Evolutionary conservation across 495 filamentous ascomycete genomes (phyloP).

Genomic region (Sporormia fimetaria): DNA sequence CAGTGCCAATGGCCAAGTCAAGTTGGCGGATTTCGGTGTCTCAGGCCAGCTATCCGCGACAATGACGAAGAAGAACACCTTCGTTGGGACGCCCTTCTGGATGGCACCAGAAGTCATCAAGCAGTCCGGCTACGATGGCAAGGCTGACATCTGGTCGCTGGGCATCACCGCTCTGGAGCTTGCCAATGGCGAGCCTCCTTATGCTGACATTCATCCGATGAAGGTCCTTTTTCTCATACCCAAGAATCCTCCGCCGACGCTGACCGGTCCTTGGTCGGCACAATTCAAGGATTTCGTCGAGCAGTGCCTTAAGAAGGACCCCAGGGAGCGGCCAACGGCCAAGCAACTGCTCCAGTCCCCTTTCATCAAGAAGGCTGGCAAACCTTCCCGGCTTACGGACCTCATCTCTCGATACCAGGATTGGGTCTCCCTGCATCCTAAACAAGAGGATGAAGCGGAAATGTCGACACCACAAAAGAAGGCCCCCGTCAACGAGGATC

Average conservation of each 20-base stretch:
- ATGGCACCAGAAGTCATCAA: constrained; percentile 99
- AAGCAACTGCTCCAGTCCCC: constrained; percentile 80
- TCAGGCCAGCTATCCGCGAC: constrained; percentile 94
- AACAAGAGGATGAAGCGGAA: constrained; percentile 50
- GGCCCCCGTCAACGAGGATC: constrained; percentile 50
- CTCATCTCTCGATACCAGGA: constrained; percentile 81
- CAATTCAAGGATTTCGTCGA: constrained; percentile 93
- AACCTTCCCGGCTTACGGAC: constrained; percentile 81
- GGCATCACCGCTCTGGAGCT: constrained; percentile 94
- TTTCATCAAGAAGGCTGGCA: constrained; percentile 81
- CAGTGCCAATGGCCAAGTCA: constrained; percentile 82
- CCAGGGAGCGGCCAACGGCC: constrained; percentile 74
- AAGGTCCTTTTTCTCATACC: constrained; percentile 96
- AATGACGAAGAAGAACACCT: constrained; percentile 99
- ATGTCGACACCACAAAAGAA: constrained; percentile 31
- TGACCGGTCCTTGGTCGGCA: constrained; percentile 79
- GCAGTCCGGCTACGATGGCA: constrained; percentile 95
- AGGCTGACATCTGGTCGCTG: constrained; percentile 98
- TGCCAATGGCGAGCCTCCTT: constrained; percentile 85
- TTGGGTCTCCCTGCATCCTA: constrained; percentile 49
- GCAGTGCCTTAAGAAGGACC: constrained; percentile 74
- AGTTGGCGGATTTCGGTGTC: constrained; percentile 94
- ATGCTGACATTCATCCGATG: constrained; percentile 97
- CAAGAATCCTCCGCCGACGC: constrained; percentile 74
- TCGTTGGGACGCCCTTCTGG: constrained; percentile 98